Evolutionary conservation across 2,329 filamentous ascomycete genomes (phyloP).

Genomic region (Aureobasidium sp.): DNA sequence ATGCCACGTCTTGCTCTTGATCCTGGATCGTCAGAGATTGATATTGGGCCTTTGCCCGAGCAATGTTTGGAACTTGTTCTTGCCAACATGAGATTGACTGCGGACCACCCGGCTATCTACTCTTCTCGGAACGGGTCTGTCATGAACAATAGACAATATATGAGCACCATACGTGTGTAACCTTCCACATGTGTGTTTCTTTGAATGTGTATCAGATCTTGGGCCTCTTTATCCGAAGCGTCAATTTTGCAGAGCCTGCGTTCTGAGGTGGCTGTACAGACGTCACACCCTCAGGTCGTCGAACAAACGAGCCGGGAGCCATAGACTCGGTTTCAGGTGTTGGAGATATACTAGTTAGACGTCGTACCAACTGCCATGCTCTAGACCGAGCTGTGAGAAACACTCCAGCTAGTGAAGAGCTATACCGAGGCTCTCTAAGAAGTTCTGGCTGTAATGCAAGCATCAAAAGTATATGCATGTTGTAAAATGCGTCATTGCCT

Average conservation of each 20-base stretch:
- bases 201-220: background rate
- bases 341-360: background rate
- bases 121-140: background rate
- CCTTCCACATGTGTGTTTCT: background rate
- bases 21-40: background rate
- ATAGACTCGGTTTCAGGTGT: background rate
- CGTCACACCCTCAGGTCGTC: background rate
- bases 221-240: background rate
- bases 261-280: background rate
- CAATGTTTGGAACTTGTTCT: background rate
- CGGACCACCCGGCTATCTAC: background rate
- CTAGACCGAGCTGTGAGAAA: background rate
- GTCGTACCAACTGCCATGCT: background rate
- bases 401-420: background rate
- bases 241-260: background rate
- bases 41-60: background rate
- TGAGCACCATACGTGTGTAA: background rate
- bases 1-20: background rate
- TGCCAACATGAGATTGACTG: background rate
- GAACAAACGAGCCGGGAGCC: background rate
- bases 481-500: conserved; percentile 26
- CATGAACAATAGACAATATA: background rate
- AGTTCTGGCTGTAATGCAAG: conserved; percentile 16
- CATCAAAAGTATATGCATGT: conserved; percentile 21
- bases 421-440: background rate